phyloP scores from a whole-genome alignment of 148 eudicot species.

The Linanthus parryae region DNA sequence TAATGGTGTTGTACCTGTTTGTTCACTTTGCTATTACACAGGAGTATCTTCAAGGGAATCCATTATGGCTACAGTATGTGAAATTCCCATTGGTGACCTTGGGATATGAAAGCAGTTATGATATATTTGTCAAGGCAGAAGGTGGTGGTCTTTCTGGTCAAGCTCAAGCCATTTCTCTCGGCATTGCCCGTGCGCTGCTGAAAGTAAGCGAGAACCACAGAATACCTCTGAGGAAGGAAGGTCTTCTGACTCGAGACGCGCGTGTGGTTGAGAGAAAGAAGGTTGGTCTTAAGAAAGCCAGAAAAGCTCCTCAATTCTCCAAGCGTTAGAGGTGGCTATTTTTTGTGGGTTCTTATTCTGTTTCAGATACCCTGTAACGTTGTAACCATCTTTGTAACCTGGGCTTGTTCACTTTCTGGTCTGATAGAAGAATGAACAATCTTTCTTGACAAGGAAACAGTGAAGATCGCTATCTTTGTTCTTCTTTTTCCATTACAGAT shows the following conservation, averaged over 20 bases:
- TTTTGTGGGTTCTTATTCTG: too few relatives aligned
- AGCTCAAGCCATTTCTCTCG: conserved; percentile 96
- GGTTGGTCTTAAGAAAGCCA: conserved; percentile 84
- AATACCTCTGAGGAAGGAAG: conserved; percentile 63
- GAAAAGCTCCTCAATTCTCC: conserved; percentile 92
- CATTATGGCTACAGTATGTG: conserved; percentile 81
- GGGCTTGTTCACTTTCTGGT: too few relatives aligned
- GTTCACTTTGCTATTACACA: too few relatives aligned
- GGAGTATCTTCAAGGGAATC: conserved; percentile 98
- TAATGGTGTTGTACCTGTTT: too few relatives aligned
- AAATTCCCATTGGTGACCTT: conserved; percentile 61
- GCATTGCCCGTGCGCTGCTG: conserved; percentile 81
- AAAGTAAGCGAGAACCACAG: conserved; percentile 80
- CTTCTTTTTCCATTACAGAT: too few relatives aligned
- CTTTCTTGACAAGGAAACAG: too few relatives aligned
- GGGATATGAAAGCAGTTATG: conserved; percentile 78
- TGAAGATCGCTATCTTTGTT: too few relatives aligned
- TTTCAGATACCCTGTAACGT: too few relatives aligned
- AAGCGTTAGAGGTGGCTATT: too few relatives aligned
- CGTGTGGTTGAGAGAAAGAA: conserved; percentile 96
- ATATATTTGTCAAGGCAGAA: conserved; percentile 90
- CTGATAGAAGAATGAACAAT: too few relatives aligned
- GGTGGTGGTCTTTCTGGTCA: conserved; percentile 97
- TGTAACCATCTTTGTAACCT: too few relatives aligned
- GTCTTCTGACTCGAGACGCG: conserved; percentile 83